These are phyloP conservation scores for Pseudogymnoascus sp. DNA, from an alignment of 2,329 filamentous ascomycete genomes.

Conservation along the genomic window DNA sequence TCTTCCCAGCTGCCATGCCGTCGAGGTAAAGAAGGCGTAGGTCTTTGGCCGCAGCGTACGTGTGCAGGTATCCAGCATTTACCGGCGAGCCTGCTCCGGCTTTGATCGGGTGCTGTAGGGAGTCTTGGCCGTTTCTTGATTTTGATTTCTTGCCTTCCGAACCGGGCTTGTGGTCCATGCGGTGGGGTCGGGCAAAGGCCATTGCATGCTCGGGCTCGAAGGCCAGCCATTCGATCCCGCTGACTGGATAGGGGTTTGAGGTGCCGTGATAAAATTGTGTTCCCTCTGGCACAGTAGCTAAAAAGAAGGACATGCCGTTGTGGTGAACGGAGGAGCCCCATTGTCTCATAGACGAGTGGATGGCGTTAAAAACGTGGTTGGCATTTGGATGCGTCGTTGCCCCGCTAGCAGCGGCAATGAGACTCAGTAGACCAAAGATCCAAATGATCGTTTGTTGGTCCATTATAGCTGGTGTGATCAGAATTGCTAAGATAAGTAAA, in stretches of 20 bases:
- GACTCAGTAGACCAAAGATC: too few species aligned
- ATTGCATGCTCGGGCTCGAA: constrained; percentile 70
- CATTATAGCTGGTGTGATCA: too few species aligned
- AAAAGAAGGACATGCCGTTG: constrained; percentile 67
- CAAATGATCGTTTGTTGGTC: too few species aligned
- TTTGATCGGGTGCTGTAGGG: constrained; percentile 5
- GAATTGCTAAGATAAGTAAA: too few species aligned
- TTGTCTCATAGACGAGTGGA: constrained; percentile 64
- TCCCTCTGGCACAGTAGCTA: constrained; percentile 54
- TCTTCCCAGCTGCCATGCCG: constrained; percentile 61
- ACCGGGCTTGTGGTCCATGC: neutral
- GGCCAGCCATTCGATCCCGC: constrained; percentile 60
- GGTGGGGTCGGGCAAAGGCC: constrained; percentile 42
- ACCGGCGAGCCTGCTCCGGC: constrained; percentile 10
- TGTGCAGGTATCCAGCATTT: constrained; percentile 53
- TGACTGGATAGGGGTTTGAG: constrained; percentile 35
- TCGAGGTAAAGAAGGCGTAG: constrained; percentile 60
- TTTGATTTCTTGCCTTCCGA: neutral
- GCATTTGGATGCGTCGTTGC: constrained; percentile 35
- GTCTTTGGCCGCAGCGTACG: constrained; percentile 49
- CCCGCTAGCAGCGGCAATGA: neutral
- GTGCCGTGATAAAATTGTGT: constrained; percentile 62
- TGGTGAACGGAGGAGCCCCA: constrained; percentile 66
- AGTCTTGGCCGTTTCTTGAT: neutral
- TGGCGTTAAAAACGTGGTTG: constrained; percentile 61